A percentile compares a stretch with the other conserved stretches of the same genome.
These are phyloP conservation scores for Lactarius trivialis DNA, from an alignment of 768 basidiomycete species.

Conservation along the genomic window DNA sequence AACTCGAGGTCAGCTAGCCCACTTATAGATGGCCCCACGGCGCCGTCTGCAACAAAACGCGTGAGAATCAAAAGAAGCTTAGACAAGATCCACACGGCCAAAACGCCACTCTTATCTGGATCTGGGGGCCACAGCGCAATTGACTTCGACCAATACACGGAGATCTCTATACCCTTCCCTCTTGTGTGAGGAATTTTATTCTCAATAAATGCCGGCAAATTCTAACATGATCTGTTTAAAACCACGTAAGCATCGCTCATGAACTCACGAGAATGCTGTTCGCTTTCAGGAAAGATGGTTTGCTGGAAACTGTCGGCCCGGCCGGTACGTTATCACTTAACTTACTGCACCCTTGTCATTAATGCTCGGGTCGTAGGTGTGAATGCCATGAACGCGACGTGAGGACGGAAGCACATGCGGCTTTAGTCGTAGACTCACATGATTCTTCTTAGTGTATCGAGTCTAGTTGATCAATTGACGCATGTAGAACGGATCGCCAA, in stretches of 20 bases:
- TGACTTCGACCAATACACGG: constrained; percentile 52
- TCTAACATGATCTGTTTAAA: constrained; percentile 3
- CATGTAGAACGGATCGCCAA: constrained; percentile 89
- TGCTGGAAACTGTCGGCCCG: constrained; percentile 84
- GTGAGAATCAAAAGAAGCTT: constrained; percentile 68
- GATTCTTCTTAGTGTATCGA: constrained; percentile 47
- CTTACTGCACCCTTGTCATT: background rate
- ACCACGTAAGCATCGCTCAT: constrained; percentile 59
- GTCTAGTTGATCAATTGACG: constrained; percentile 80
- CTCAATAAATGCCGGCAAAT: background rate
- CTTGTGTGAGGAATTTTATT: constrained; percentile 50
- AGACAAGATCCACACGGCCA: constrained; percentile 39
- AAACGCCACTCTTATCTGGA: constrained; percentile 58
- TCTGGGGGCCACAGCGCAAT: constrained; percentile 46
- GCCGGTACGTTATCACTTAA: constrained; percentile 46
- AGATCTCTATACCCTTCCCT: constrained; percentile 60
- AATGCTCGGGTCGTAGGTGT: constrained; percentile 40
- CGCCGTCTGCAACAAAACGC: constrained; percentile 41
- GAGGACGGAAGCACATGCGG: constrained; percentile 28
- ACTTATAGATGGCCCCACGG: constrained; percentile 3
- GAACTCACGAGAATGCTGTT: constrained; percentile 68
- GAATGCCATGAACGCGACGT: constrained; percentile 69
- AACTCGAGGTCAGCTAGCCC: constrained; percentile 14
- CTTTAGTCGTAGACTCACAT: constrained; percentile 4
- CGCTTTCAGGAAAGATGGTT: constrained; percentile 70